phyloP scores from a whole-genome alignment of 2,329 filamentous ascomycete species.

The Rhynchosporium secalis region DNA sequence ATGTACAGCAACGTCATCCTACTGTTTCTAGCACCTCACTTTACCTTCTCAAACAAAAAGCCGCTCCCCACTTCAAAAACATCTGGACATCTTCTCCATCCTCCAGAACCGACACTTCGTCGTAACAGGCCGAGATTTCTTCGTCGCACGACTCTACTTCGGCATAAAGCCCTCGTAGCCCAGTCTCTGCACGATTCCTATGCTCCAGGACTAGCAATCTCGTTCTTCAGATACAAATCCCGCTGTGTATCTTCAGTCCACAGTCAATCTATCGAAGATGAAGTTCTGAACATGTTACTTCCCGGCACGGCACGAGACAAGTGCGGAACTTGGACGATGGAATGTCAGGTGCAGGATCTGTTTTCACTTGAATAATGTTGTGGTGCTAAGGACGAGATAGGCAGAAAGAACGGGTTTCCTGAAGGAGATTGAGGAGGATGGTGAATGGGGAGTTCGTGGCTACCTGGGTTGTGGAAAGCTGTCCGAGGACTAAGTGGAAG shows the following conservation, averaged over 20 bases:
- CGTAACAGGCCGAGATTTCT: slow-evolving; percentile 25
- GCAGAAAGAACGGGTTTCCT: slow-evolving; percentile 13
- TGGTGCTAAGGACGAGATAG: background rate
- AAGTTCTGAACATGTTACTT: slow-evolving; percentile 24
- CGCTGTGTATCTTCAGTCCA: slow-evolving; percentile 6
- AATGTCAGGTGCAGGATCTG: no score
- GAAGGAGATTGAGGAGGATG: slow-evolving; percentile 11
- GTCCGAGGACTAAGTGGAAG: slow-evolving; percentile 21
- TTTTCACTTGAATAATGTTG: background rate
- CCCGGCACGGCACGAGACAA: slow-evolving; percentile 20
- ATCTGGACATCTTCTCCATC: slow-evolving; percentile 2
- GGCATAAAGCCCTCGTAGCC: slow-evolving; percentile 18
- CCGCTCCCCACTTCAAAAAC: background rate
- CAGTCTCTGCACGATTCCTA: slow-evolving; percentile 17
- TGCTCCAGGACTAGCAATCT: slow-evolving; percentile 6
- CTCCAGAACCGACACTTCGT: slow-evolving; percentile 22
- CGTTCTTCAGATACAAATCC: slow-evolving; percentile 24
- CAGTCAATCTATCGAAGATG: slow-evolving; percentile 12
- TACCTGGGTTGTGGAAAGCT: slow-evolving; percentile 25
- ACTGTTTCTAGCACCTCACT: background rate
- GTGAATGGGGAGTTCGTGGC: slow-evolving; percentile 22
- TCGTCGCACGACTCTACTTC: slow-evolving; percentile 28
- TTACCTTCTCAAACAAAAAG: background rate
- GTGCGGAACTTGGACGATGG: background rate
- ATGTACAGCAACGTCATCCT: slow-evolving; percentile 2